Conservation (phyloP, 129 eudicot genomes). For the Flaveria ramosissima region DNA sequence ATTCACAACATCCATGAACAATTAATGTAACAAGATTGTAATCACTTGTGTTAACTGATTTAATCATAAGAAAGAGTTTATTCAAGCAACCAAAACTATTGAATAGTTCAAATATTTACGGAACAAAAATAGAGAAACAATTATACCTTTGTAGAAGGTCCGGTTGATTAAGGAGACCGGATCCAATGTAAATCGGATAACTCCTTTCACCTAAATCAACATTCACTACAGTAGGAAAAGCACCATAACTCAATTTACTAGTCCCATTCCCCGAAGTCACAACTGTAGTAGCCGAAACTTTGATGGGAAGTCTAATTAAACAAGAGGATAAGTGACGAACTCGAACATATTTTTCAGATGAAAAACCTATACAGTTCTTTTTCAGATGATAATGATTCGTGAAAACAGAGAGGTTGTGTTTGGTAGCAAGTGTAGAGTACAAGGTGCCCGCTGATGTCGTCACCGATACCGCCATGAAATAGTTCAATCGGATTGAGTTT, state of each 20-base stretch:
- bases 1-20: too few relatives aligned
- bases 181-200: slow-evolving; percentile 91
- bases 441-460: slow-evolving; percentile 14
- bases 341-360: slow-evolving; percentile 2
- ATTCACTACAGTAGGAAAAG: slow-evolving; percentile 57
- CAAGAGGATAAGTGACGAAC: slow-evolving; percentile 10
- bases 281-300: slow-evolving; percentile 44
- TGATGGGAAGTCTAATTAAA: slow-evolving; percentile 20
- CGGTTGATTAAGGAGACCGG: slow-evolving; percentile 79
- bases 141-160: slow-evolving; percentile 72
- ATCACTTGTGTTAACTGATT: too few relatives aligned
- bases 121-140: too few relatives aligned
- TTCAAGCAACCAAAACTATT: too few relatives aligned
- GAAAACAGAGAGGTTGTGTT: slow-evolving; percentile 18
- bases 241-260: slow-evolving; percentile 27
- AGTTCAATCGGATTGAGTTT: background rate
- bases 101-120: too few relatives aligned
- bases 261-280: slow-evolving; percentile 41
- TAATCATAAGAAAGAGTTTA: too few relatives aligned
- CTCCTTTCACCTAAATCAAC: slow-evolving; percentile 90
- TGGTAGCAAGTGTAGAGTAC: slow-evolving; percentile 8
- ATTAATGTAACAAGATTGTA: too few relatives aligned
- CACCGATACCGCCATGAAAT: slow-evolving; percentile 24
- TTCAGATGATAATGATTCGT: background rate
- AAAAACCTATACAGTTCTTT: slow-evolving; percentile 13